Evolutionary conservation across 768 basidiomycete genomes (phyloP).

Genomic region (Leucosporidium creatinivorum): DNA sequence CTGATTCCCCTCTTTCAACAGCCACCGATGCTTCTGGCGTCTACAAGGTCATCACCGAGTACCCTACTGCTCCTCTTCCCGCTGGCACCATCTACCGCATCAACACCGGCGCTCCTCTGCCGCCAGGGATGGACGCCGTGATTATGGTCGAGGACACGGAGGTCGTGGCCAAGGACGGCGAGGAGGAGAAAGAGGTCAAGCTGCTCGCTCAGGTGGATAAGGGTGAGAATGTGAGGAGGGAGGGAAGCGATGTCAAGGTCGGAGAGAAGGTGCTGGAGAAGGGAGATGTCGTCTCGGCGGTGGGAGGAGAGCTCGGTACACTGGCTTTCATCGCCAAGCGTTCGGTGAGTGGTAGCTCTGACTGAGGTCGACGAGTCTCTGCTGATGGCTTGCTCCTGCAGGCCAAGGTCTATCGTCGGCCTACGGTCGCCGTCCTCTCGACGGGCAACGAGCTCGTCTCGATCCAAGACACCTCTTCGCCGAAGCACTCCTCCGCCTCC

Average conservation of each 20-base stretch:
- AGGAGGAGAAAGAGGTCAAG: constrained; percentile 66
- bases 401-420: constrained; percentile 65
- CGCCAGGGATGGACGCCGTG: constrained; percentile 64
- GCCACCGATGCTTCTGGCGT: constrained; percentile 18
- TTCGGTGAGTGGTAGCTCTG: constrained; percentile 49
- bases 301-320: constrained; percentile 78
- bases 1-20: not conserved
- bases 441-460: constrained; percentile 78
- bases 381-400: constrained; percentile 37
- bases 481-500: constrained; percentile 22
- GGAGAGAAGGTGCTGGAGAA: constrained; percentile 58
- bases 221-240: constrained; percentile 65
- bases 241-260: constrained; percentile 53
- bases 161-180: constrained; percentile 49
- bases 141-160: constrained; percentile 92
- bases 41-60: constrained; percentile 24
- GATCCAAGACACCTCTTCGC: constrained; percentile 45
- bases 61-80: constrained; percentile 43
- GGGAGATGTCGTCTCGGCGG: constrained; percentile 55
- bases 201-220: constrained; percentile 56
- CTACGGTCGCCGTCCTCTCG: constrained; percentile 69
- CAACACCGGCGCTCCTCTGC: constrained; percentile 79
- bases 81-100: constrained; percentile 57
- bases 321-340: constrained; percentile 68
- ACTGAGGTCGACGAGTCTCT: too few relatives aligned